phyloP scores from a whole-genome alignment of 2,329 filamentous ascomycete genomes.

The Claviceps spartinae region DNA sequence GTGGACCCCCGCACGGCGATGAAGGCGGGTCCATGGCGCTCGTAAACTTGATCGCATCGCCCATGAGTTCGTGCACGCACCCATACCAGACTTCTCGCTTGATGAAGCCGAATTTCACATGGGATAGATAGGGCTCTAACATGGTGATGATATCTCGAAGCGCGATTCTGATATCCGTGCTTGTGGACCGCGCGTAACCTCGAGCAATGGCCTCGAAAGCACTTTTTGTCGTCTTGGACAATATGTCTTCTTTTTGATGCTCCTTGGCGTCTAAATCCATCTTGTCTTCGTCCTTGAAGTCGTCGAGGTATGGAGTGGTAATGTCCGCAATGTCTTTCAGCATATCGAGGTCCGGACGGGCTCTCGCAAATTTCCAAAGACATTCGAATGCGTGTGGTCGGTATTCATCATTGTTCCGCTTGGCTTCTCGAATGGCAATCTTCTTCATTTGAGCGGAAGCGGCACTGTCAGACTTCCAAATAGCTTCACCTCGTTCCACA shows the following conservation, averaged over 20 bases:
- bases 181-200: slow-evolving; percentile 31
- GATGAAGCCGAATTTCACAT: slow-evolving; percentile 26
- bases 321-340: slow-evolving; percentile 53
- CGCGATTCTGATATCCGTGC: slow-evolving; percentile 21
- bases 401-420: slow-evolving; percentile 79
- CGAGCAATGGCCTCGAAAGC: slow-evolving; percentile 36
- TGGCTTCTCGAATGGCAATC: slow-evolving; percentile 74
- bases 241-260: slow-evolving; percentile 28
- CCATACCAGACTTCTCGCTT: slow-evolving; percentile 40
- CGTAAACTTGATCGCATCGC: slow-evolving; percentile 20
- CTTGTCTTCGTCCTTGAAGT: slow-evolving; percentile 41
- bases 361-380: slow-evolving; percentile 59
- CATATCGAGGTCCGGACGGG: slow-evolving; percentile 55
- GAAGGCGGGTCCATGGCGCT: slow-evolving; percentile 10
- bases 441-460: slow-evolving; percentile 59
- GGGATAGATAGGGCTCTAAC: slow-evolving; percentile 27
- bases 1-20: slow-evolving; percentile 7
- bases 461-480: slow-evolving; percentile 39
- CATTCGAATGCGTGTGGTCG: slow-evolving; percentile 59
- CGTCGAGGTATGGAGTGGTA: slow-evolving; percentile 48
- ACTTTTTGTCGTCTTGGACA: slow-evolving; percentile 31
- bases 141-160: slow-evolving; percentile 26
- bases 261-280: slow-evolving; percentile 56
- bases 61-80: slow-evolving; percentile 32
- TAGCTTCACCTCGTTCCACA: slow-evolving; percentile 45